Evolutionary conservation across 2,329 filamentous ascomycete genomes (phyloP).

Genomic region (Cordyceps farinosa): DNA sequence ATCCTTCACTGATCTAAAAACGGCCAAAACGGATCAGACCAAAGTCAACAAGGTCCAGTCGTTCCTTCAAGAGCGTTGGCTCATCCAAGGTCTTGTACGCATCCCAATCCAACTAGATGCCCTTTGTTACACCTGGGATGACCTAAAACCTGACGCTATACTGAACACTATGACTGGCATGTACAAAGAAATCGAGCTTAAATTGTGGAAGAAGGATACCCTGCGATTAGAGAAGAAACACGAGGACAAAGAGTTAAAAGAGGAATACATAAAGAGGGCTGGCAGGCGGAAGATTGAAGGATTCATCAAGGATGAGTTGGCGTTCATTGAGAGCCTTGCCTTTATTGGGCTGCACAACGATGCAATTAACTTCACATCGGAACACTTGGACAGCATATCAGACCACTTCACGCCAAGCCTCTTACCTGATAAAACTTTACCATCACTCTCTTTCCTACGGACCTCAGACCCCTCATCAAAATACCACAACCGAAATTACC

Average conservation of each 20-base stretch:
- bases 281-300: background rate
- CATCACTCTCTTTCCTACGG: constrained; percentile 35
- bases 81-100: constrained; percentile 36
- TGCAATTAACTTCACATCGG: constrained; percentile 21
- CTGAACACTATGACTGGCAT: constrained; percentile 37
- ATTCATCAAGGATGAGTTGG: constrained; percentile 18
- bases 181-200: constrained; percentile 32
- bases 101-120: constrained; percentile 45
- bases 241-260: no score
- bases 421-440: constrained; percentile 14
- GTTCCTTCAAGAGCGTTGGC: constrained; percentile 31
- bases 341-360: constrained; percentile 35
- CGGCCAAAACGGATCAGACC: constrained; percentile 24
- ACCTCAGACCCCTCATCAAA: constrained; percentile 28
- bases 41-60: constrained; percentile 5
- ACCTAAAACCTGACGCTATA: constrained; percentile 11
- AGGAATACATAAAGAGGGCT: no score
- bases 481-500: constrained; percentile 27
- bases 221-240: constrained; percentile 26
- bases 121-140: constrained; percentile 37
- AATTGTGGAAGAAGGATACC: constrained; percentile 39
- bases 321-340: constrained; percentile 31
- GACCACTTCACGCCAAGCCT: background rate
- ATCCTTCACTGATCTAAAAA: constrained; percentile 36
- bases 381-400: background rate